Evolutionary conservation across 352 stramenopile genomes (phyloP).

Genomic region (Globisporangium uncinulatum): DNA sequence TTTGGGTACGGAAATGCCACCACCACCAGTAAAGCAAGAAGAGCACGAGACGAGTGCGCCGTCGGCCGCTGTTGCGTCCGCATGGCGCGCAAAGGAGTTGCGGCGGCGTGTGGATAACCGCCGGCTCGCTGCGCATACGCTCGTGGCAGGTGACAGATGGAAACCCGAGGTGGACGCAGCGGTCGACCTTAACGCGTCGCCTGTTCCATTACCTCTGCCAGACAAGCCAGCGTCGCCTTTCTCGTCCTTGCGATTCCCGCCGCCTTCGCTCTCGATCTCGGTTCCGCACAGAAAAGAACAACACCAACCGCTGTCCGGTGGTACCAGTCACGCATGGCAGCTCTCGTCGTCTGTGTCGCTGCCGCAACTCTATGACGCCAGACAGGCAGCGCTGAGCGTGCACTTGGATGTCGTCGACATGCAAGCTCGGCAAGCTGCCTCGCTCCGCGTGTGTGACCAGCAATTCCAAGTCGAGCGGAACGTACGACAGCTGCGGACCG

Average conservation of each 20-base stretch:
- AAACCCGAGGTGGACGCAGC: too few relatives aligned
- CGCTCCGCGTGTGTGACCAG: slow-evolving; percentile 42
- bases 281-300: neutral
- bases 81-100: slow-evolving; percentile 43
- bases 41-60: neutral
- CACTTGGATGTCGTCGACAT: slow-evolving; percentile 51
- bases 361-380: slow-evolving; percentile 27
- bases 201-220: neutral
- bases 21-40: neutral
- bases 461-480: slow-evolving; percentile 53
- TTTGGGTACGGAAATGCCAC: neutral
- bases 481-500: slow-evolving; percentile 41
- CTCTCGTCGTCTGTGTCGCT: slow-evolving; percentile 16
- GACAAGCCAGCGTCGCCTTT: neutral
- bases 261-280: neutral
- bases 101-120: slow-evolving; percentile 43
- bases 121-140: slow-evolving; percentile 10
- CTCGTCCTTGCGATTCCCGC: neutral
- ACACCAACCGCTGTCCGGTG: neutral
- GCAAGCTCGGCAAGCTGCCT: slow-evolving; percentile 32
- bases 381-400: slow-evolving; percentile 38
- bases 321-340: neutral
- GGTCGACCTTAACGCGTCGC: neutral
- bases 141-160: slow-evolving; percentile 3
- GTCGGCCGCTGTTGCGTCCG: neutral